Base-by-base conservation (phyloP, 805 yeast genomes). In the Kuraishia capsulata region DNA sequence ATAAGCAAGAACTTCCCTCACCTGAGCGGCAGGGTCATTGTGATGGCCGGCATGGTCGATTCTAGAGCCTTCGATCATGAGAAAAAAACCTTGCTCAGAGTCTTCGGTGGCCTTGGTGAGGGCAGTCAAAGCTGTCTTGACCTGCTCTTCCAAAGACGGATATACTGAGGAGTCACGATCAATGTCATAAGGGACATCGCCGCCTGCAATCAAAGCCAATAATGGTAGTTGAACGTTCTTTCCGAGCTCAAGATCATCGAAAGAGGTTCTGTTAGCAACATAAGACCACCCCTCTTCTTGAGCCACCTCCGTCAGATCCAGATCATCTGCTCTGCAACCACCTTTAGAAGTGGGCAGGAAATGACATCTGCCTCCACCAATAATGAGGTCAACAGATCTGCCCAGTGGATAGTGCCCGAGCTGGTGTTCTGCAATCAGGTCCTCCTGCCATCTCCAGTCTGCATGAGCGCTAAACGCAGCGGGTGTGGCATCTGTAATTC, bases 1-100 rank as follows among this genome's bases (percentile, higher is more conserved):
- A 57, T 78, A 89, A 2, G 94, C 96, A 49, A 88, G 64, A 3
- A 86, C 90, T 60, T 89, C 97, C 52, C 88, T 71, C 4, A 85
- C 95, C 62, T 88, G 96, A 6, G 96, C 95, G 5, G 90, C 90
- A 9, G 97, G 90, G 56, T 89, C 97, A 53, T 89, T 88, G 50
- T 73, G 79, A 61, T 89, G 97, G 33, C 96, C 96, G 4, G 95
- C 96, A 54, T 88, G 96, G 61, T 89, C 97, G 51, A 89, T 88
- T 57, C 96, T 73, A 4, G 95, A 84, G 16, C 96, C 96, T 65
- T 89, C 96, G 38, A 89, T 76, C 57, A 89, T 56, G 42, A 89
- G 58, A 64, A 89, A 88, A 58, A 89, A 88, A 0, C 97, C 97
- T 46, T 81, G 61, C 16, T 86, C 92, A 2, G 84, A 72, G 47